A percentile compares a stretch with the other conserved stretches of the same genome.
phyloP scores from a whole-genome alignment of 345 rosid species.

The Ricinus communis region DNA sequence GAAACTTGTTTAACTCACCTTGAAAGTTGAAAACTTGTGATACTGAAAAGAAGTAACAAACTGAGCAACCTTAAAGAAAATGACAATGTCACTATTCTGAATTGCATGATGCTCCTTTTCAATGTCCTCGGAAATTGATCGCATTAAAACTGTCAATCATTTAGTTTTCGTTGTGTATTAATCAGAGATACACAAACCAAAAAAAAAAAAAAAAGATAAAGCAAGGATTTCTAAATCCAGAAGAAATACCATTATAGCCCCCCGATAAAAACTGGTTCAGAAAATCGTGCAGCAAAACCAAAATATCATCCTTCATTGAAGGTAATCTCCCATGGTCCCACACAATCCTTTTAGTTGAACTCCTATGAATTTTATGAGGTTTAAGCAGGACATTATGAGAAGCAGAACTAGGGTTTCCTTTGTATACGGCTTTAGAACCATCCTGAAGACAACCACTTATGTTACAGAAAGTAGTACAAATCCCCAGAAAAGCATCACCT shows the following conservation, averaged over 20 bases:
- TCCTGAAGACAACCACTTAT: conserved; percentile 46
- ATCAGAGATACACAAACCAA: not conserved
- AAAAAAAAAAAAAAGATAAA: conserved; percentile 12
- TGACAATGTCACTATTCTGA: conserved; percentile 69
- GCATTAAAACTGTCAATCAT: conserved; percentile 66
- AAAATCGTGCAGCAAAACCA: conserved; percentile 73
- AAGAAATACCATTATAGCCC: conserved; percentile 74
- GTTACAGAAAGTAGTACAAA: conserved; percentile 12
- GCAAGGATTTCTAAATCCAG: conserved; percentile 11
- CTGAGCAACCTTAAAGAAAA: conserved; percentile 80
- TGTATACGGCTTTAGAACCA: conserved; percentile 74
- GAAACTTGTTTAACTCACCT: conserved; percentile 49
- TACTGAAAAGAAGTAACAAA: conserved; percentile 74
- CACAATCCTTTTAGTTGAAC: conserved; percentile 51
- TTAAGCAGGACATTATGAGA: conserved; percentile 38
- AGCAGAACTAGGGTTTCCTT: conserved; percentile 57
- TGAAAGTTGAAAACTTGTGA: conserved; percentile 54
- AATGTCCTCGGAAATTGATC: conserved; percentile 75
- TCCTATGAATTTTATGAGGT: conserved; percentile 46
- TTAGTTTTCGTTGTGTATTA: conserved; percentile 17
- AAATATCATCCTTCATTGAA: conserved; percentile 45
- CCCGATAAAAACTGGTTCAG: conserved; percentile 75
- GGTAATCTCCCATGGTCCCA: conserved; percentile 61
- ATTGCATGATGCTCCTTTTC: conserved; percentile 80
- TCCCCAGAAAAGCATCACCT: conserved; percentile 11